These are phyloP conservation scores for Ephemerocybe angulata DNA, from an alignment of 768 basidiomycete genomes.

Conservation along the genomic window DNA sequence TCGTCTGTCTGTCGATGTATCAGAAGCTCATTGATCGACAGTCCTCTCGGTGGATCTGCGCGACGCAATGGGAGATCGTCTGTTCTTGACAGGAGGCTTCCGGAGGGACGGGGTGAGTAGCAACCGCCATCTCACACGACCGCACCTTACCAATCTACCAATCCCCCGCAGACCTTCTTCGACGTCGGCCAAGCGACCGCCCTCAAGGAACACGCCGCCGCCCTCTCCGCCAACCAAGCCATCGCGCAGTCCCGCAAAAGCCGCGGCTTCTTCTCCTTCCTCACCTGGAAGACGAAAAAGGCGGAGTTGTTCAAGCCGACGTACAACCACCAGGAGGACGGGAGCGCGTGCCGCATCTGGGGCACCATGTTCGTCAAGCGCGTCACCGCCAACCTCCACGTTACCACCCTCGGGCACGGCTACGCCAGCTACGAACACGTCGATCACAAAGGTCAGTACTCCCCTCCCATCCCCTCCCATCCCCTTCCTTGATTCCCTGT, in stretches of 20 bases:
- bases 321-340: conserved; percentile 64
- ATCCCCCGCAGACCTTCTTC: conserved; percentile 57
- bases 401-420: conserved; percentile 93
- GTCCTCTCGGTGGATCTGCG: conserved; percentile 85
- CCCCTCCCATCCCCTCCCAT: background rate
- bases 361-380: conserved; percentile 83
- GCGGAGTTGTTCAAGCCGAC: conserved; percentile 58
- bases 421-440: conserved; percentile 86
- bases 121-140: background rate
- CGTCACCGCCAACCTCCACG: conserved; percentile 90
- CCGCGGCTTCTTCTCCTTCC: conserved; percentile 63
- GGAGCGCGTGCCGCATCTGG: conserved; percentile 79
- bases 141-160: background rate
- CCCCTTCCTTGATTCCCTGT: too few species aligned
- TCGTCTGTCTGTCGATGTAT: background rate
- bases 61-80: conserved; percentile 89
- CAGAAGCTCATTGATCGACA: conserved; percentile 27
- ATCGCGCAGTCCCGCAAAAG: conserved; percentile 71
- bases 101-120: conserved; percentile 76
- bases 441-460: conserved; percentile 70
- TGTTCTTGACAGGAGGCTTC: conserved; percentile 77
- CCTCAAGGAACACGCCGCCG: conserved; percentile 62
- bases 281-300: conserved; percentile 42
- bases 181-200: conserved; percentile 77
- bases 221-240: conserved; percentile 66